Base-by-base conservation (phyloP, 108 stramenopile genomes). In the Nitzschia inconspicua region DNA sequence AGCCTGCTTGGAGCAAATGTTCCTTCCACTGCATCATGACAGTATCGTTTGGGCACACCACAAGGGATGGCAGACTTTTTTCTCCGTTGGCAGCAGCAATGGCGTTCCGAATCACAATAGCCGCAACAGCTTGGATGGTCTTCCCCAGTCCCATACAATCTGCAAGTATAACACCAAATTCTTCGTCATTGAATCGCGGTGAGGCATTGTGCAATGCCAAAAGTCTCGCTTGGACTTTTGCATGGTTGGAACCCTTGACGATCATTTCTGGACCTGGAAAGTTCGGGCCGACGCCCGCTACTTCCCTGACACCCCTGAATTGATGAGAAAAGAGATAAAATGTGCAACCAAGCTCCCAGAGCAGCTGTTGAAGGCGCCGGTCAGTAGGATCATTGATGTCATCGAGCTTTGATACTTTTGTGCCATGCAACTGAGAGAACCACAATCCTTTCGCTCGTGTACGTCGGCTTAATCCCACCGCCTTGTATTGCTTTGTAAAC, bases 21-120 rank as follows among this genome's bases (percentile, higher is more conserved):
- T 69, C 68, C 13, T 60, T n/a, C 78, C 78, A 79, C 24, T 79
- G 78, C 0, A 44, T 31, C 32, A 58, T 63, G 10, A 79, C 63
- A 6, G 60, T 74, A 51, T 75, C 78, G 14, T 79, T 61, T 9
- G 78, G 78, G 2, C 52, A 57, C 2, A 79, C 42, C 14, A 79
- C 72, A 14, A 75, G 65, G 22, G 63, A 67, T 22, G 70, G 73
- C 50, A 55, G 46, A 32, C 41, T 43, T 34, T 55, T 55, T 24
- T 56, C 35, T 6, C 22, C 54, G 10, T 49, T 47, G 43, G 22
- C 16, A 1, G 13, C 29, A 18, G 4, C 29, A 6, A 64, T 59
- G 35, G 50, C 48, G 49, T 72, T 60, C 20, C 75, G 65, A 19
- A 77, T 22, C 3, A 31, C 66, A n/a, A 55, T 44, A 23, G 58